Evolutionary conservation across 23 red algal genomes (phyloP).

Genomic region (Agarophyton chilense): DNA sequence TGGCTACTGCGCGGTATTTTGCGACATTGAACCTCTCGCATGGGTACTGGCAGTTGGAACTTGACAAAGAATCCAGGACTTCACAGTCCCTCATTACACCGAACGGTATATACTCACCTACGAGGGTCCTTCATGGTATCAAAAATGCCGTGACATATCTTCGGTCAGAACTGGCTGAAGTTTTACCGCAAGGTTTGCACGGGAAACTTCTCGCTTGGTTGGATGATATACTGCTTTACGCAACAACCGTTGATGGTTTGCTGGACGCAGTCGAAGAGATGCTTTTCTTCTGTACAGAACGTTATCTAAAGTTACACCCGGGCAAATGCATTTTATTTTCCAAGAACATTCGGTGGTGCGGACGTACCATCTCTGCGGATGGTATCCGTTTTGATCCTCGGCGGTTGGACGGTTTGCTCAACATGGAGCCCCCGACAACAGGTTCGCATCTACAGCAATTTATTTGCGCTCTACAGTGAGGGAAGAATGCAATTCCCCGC

Average conservation of each 20-base stretch:
- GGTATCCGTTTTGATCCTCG: constrained; percentile 26
- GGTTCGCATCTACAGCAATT: constrained; percentile 51
- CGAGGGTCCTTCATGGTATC: constrained; percentile 35
- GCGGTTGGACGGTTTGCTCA: background rate
- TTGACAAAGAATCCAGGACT: constrained; percentile 1
- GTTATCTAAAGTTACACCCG: constrained; percentile 50
- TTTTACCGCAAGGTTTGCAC: constrained; percentile 18
- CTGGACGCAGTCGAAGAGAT: background rate
- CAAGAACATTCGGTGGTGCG: constrained; percentile 28
- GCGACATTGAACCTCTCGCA: constrained; percentile 7
- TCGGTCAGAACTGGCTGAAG: constrained; percentile 20
- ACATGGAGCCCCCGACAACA: constrained; percentile 32
- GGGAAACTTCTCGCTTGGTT: constrained; percentile 7
- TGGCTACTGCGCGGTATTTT: constrained; percentile 24
- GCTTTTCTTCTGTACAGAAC: background rate
- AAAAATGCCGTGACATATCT: constrained; percentile 44
- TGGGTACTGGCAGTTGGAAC: constrained; percentile 12
- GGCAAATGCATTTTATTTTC: constrained; percentile 36
- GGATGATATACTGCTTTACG: constrained; percentile 29
- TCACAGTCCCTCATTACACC: constrained; percentile 42
- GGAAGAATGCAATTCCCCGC: constrained; percentile 31
- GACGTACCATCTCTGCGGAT: constrained; percentile 21
- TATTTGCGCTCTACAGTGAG: constrained; percentile 42
- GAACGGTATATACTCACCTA: constrained; percentile 45
- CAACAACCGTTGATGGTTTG: background rate